Conservation (phyloP, 2,329 filamentous ascomycete species). For the Mycogone perniciosa region DNA sequence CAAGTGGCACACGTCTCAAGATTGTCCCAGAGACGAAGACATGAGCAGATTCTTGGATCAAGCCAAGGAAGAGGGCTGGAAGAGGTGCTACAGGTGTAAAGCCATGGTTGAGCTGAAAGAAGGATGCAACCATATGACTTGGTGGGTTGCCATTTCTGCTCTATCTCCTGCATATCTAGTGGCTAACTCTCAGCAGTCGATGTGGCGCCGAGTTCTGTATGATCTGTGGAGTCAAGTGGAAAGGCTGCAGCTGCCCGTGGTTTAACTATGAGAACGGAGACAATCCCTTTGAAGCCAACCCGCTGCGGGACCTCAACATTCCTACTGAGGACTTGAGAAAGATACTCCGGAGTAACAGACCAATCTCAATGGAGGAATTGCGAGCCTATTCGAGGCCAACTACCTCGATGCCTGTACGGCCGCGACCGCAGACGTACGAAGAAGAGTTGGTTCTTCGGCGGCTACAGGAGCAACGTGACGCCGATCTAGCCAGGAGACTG, state of each 20-base stretch:
- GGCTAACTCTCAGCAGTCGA: conserved; percentile 40
- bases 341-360: conserved; percentile 8
- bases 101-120: conserved; percentile 72
- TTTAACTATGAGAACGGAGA: conserved; percentile 54
- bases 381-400: conserved; percentile 8
- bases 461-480: conserved; percentile 42
- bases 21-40: conserved; percentile 68
- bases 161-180: background rate
- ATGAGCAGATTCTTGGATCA: conserved; percentile 57
- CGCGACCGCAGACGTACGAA: conserved; percentile 33
- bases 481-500: conserved; percentile 32
- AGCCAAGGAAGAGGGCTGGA: conserved; percentile 64
- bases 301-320: conserved; percentile 44
- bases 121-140: conserved; percentile 84
- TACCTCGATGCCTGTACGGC: conserved; percentile 18
- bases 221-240: conserved; percentile 77
- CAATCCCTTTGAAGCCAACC: conserved; percentile 9
- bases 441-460: conserved; percentile 41
- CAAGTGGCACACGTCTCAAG: conserved; percentile 62
- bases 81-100: conserved; percentile 68
- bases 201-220: conserved; percentile 85
- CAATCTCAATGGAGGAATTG: conserved; percentile 10
- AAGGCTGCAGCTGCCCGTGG: conserved; percentile 74
- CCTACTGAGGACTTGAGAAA: conserved; percentile 22
- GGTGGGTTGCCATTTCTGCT: conserved; percentile 43